A percentile compares a stretch with the other conserved stretches of the same genome.
These are phyloP conservation scores for Phyllostachys edulis DNA, from an alignment of 176 grass and related monocot genomes.

Conservation along the genomic window DNA sequence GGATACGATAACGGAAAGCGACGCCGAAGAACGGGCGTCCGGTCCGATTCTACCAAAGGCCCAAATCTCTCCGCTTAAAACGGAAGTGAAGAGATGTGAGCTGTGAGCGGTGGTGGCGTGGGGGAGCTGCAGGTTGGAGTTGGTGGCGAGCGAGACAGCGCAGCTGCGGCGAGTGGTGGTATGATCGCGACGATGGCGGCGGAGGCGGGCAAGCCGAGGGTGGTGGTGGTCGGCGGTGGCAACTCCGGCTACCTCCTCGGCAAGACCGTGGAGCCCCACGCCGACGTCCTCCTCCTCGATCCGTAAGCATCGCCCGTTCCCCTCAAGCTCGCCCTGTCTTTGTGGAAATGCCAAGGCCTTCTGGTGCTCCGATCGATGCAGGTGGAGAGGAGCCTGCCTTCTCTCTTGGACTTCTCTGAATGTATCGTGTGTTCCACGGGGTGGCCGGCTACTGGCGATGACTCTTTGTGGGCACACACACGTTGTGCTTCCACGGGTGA, in stretches of 20 bases:
- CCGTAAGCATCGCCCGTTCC: constrained; percentile 39
- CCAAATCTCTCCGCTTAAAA: neutral
- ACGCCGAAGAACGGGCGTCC: neutral
- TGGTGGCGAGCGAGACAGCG: neutral
- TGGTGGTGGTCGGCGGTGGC: constrained; percentile 77
- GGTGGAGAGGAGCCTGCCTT: neutral
- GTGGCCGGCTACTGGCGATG: neutral
- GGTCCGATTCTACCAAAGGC: neutral
- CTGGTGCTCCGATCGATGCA: no score
- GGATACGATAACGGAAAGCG: neutral
- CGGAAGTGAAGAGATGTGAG: neutral
- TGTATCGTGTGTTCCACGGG: neutral
- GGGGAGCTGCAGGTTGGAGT: neutral
- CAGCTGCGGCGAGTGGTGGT: neutral
- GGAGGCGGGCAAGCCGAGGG: constrained; percentile 31
- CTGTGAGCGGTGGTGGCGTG: neutral
- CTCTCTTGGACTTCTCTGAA: neutral
- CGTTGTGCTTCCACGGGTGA: neutral
- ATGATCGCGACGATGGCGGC: neutral
- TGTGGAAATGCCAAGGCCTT: constrained; percentile 13
- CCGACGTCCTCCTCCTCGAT: constrained; percentile 67
- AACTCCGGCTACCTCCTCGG: constrained; percentile 61
- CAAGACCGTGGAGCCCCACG: constrained; percentile 58
- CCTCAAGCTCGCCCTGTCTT: neutral
- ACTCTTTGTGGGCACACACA: no score